Base-by-base conservation (phyloP, 2,329 filamentous ascomycete species). In the Fusarium sambucinum region DNA sequence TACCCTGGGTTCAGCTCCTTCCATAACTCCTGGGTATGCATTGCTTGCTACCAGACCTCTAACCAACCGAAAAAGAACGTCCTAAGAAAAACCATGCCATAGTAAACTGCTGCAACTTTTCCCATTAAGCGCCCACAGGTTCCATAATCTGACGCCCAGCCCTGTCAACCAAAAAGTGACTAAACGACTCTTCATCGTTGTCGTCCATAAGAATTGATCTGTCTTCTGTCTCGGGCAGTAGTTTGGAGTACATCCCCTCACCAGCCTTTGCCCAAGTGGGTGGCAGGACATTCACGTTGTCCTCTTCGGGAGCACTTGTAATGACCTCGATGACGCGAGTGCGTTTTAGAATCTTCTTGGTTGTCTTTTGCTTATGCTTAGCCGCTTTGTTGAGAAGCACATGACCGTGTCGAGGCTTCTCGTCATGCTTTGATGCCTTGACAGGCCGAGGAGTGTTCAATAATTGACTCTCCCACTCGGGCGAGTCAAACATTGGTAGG, bases 161-260 rank as follows among this genome's bases (percentile, higher is more conserved):
- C 21, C 59, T 66, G 37, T 82, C 79, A 11, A 83, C 78, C 59
- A 78, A 72, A 64, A 83, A 83, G 53, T 82, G 80, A 42, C 80
- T 82, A 47, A 83, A 83, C 0, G 80, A 76, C 47, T 81, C 79
- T 47, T 80, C 79, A 37, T 82, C 80, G 23, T 81, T 78, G 6
- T 78, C 75, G 46, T 82, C 81, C 29, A 74, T 58, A 19, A 83
- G 69, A 29, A 80, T 74, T 7, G 54, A 51, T n/a, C 72, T 64
- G 55, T 83, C 80, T 29, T 81, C 74, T 10, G 73, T 75, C 63
- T 83, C 81, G 1, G 77, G 76, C 13, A 71, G 66, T 12, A 83
- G 61, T 25, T 76, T 75, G 5, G 79, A 75, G 62, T 83, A 83
- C 63, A 82, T 52, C 0, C 81, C 81, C 46, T 79, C 66, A 4